Base-by-base conservation (phyloP, 2,329 filamentous ascomycete species). In the Calonectria ilicicola region DNA sequence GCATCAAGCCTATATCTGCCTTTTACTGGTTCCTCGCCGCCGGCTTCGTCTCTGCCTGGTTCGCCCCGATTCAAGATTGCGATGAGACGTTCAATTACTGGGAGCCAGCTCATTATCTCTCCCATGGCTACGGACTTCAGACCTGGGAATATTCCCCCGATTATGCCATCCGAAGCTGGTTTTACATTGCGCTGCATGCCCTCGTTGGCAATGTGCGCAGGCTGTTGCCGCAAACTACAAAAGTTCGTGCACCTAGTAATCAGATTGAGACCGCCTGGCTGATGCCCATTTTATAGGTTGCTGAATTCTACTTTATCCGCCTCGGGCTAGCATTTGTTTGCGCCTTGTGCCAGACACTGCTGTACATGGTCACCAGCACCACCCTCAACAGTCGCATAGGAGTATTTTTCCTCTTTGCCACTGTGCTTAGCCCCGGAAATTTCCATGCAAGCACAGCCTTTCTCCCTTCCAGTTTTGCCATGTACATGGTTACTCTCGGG, bases 31-130 rank as follows among this genome's bases (percentile, higher is more conserved):
- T 97, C 82, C 86, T 97, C 56, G 86, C 87, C 35, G 92, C 93
- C 76, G 95, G 95, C 81, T 76, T 93, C 21, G 79, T 96, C 26
- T 94, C 96, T 8, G 97, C 96, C 14, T 80, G 93, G 38, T 96
- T 93, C 82, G 93, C 95, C 2, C 97, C 97, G 0, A 98, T 99
- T 76, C 96, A 98, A 83, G 97, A 99, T 84, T 99, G 97, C 82
- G 97, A 99, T 80, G 97, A 99, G 86, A 96, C 96, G 14, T 99
- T 98, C 89, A 99, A 99, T 83, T 99, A 98, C 87, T 99, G 96
- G 95, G 97, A 99, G 80, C 96, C 97, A 0, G 92, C 96, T 0
- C 97, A 99, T 84, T 99, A 98, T 84, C 90, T 99, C 32, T 93
- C 92, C 72, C 95, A 98, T 86, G 94, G 95, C 79, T 96, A 98